Conservation (phyloP, 2,329 filamentous ascomycete species). For the Pseudogymnoascus sp. region DNA sequence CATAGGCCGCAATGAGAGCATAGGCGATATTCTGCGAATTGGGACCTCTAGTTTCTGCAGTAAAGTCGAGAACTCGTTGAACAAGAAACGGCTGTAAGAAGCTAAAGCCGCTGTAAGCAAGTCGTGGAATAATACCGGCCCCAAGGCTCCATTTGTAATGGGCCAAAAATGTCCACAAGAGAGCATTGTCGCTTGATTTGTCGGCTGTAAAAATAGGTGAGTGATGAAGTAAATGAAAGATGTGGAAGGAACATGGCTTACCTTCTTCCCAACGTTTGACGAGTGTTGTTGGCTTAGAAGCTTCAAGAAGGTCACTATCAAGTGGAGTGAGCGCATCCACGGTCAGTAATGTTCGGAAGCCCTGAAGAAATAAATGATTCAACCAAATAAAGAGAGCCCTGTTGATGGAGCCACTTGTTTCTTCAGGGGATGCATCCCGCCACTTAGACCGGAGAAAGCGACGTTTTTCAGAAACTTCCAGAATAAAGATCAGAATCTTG, state of each 20-base stretch:
- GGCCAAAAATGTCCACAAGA: slow-evolving; percentile 7
- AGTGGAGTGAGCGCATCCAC: slow-evolving; percentile 23
- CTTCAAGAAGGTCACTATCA: slow-evolving; percentile 21
- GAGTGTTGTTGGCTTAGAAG: neutral
- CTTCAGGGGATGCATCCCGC: slow-evolving; percentile 21
- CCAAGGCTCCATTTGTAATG: slow-evolving; percentile 10
- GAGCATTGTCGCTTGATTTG: slow-evolving; percentile 3
- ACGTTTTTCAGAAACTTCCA: slow-evolving; percentile 31
- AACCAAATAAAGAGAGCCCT: slow-evolving; percentile 33
- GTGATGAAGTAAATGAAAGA: neutral
- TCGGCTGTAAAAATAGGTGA: neutral
- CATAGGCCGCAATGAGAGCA: slow-evolving; percentile 34
- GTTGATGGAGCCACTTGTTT: slow-evolving; percentile 28
- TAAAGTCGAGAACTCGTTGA: slow-evolving; percentile 27
- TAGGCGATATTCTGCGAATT: slow-evolving; percentile 25
- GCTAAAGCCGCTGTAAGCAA: slow-evolving; percentile 33
- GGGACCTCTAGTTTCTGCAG: slow-evolving; percentile 22
- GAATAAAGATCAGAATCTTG: slow-evolving; percentile 28
- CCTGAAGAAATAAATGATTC: slow-evolving; percentile 25
- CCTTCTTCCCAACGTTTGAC: neutral
- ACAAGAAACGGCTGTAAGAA: slow-evolving; percentile 40
- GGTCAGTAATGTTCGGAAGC: slow-evolving; percentile 20
- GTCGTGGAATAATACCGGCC: slow-evolving; percentile 28
- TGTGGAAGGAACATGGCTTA: neutral
- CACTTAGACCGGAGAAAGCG: slow-evolving; percentile 23